These are phyloP conservation scores for Solanum pimpinellifolium DNA, from an alignment of 257 asterid genomes.

Conservation along the genomic window DNA sequence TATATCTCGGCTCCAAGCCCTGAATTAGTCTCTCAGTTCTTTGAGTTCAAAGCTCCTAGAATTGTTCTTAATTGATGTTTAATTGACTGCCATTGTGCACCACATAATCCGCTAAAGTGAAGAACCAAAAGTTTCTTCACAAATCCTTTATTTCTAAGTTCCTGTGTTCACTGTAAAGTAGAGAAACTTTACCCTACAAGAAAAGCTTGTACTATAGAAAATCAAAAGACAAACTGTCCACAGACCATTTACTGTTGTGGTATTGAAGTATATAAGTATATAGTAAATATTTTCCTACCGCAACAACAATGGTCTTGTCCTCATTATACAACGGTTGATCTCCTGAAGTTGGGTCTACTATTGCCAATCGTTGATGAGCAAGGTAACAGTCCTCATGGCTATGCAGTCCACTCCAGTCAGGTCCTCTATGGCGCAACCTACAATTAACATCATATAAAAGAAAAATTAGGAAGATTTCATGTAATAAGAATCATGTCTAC, in stretches of 20 bases:
- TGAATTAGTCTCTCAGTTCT: too few species aligned
- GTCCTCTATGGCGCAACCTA: conserved; percentile 97
- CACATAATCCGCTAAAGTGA: background rate
- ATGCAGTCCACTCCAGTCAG: conserved; percentile 98
- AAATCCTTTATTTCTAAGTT: background rate
- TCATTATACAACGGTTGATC: conserved; percentile 96
- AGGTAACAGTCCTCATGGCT: conserved; percentile 72
- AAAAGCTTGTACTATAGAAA: background rate
- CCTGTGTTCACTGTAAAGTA: background rate
- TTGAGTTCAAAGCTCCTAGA: too few species aligned
- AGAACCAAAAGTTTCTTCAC: background rate
- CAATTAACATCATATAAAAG: conserved; percentile 6
- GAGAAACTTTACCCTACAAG: background rate
- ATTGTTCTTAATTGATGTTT: too few species aligned
- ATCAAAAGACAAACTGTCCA: background rate
- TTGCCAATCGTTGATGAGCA: conserved; percentile 92
- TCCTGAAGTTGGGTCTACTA: conserved; percentile 91
- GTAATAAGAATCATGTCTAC: background rate
- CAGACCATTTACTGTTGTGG: background rate
- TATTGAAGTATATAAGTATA: background rate
- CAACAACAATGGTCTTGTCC: conserved; percentile 86
- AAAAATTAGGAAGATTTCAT: background rate
- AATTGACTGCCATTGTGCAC: too few species aligned
- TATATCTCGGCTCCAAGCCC: too few species aligned
- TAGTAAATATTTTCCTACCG: conserved; percentile 36